phyloP scores from a whole-genome alignment of 2,329 filamentous ascomycete genomes.

The Colletotrichum sp. region DNA sequence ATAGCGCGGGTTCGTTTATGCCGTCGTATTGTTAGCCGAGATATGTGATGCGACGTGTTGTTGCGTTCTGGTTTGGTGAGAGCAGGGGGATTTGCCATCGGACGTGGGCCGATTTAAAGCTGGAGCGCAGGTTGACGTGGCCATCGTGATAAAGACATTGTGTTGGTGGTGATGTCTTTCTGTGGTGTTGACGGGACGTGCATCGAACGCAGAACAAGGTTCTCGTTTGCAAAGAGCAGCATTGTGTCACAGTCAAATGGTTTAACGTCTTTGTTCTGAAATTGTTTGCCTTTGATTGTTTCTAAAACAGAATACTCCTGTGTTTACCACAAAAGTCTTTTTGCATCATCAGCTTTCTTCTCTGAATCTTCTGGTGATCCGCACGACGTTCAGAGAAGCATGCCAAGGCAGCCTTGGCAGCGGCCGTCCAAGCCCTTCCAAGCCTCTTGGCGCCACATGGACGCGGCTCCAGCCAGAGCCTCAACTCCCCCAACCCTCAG shows the following conservation, averaged over 20 bases:
- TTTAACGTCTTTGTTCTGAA: neutral
- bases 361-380: neutral
- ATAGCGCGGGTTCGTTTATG: neutral
- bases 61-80: neutral
- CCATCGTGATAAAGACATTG: neutral
- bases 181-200: neutral
- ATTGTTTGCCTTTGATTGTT: neutral
- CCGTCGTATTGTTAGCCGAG: neutral
- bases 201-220: neutral
- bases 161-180: neutral
- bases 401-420: constrained; percentile 12
- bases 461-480: constrained; percentile 11
- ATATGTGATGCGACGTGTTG: neutral
- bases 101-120: neutral
- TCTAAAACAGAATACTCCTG: neutral
- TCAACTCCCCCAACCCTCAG: constrained; percentile 3
- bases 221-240: neutral
- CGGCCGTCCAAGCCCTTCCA: neutral
- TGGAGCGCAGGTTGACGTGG: neutral
- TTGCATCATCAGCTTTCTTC: neutral
- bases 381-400: neutral
- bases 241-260: neutral
- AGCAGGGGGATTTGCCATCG: neutral
- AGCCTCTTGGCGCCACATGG: neutral
- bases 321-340: neutral